Base-by-base conservation (phyloP, 176 grass and related monocot species). In the Carex cristatella region DNA sequence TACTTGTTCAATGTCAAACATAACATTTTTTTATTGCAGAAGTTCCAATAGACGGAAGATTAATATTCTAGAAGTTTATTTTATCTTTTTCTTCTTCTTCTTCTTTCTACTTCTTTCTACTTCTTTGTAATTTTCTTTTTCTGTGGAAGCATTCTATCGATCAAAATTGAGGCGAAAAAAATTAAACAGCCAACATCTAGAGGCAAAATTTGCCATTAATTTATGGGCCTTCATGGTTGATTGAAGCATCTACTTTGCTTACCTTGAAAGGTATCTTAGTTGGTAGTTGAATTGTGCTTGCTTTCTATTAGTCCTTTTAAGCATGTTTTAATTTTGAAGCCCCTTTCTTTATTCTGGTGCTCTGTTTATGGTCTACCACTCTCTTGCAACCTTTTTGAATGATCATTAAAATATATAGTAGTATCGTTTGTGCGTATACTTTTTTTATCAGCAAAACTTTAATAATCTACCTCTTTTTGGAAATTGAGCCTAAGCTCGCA, bases 1-100 rank as follows among this genome's bases (percentile, higher is more conserved):
- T 63, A 83, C 81, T 19, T 83, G 81, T 66, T 83, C 81, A 68
- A 83, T 42, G 81, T 83, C 79, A 81, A 81, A 65, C 9, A 51
- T 27, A 32, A 32, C 74, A 78, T 27, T 57, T 78, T 31, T 78
- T 78, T 57, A 57, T 78, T 78, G 33, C 23, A 78, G 4, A 57
- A 78, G 51, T 56, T 77, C 30, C 74, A 83, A 16, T 56, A 4
- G 79, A 81, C 44, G 60, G 65, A 83, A 37, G 48, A 55, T 49
- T 83, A 10, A 65, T 30, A 66, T 83, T 68, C 68, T 69, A 53
- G n/a, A 59, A 79, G 15, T 65, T 4, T 51, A 64, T 81, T 86
- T 46, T 57, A 57, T 68, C 2, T 28, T 69, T 15, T 37, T 56
- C 33, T 69, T 54, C 32, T 76, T 40, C 11, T 80, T 57, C 5